Base-by-base conservation (phyloP, 352 stramenopile species). In the Phytophthora crassamura region DNA sequence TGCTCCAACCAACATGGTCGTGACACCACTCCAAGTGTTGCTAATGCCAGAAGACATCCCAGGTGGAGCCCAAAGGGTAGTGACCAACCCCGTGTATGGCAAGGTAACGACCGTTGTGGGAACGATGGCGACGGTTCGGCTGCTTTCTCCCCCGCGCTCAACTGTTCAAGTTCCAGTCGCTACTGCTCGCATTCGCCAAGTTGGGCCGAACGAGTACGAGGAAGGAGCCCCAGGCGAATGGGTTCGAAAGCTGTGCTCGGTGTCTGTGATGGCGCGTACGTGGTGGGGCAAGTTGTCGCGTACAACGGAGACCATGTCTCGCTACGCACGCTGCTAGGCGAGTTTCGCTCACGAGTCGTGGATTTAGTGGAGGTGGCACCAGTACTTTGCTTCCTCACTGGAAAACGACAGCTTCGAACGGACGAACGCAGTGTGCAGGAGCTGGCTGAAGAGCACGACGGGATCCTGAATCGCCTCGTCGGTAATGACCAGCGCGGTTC, bases 321-420 rank as follows among this genome's bases (percentile, higher is more conserved):
- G 12, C 11, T 59, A 8, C 52, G 30, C 5, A 60, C 40, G 5
- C 4, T 50, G 7, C 7, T 30, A 4, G 50, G 50, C 10, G 50
- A 40, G 18, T 40, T 50, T 20, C 8, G 0, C n/a, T 50, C 51
- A 15, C 2, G 30, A 16, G 14, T 50, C 12, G 28, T 9, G 5
- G 51, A 41, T 35, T 7, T 50, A 3, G 51, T 36, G 11, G 45
- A 56, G 14, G 45, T 50, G 5, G 22, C 35, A 28, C 55, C 55
- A 0, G 55, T 55, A 5, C 10, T 56, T 2, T 64, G 55, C 41
- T 64, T 64, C 39, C 45, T 64, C 2, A 2, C 15, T 9, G 43
- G 22, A 7, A 36, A 22, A 14, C 6, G 35, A 28, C 22, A n/a
- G n/a, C n/a, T n/a, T n/a, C n/a, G n/a, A n/a, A 36, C 12, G 34